Percentiles rank a stretch among this genome's conserved stretches.
phyloP scores from a whole-genome alignment of 257 asterid species.

The Lithospermum erythrorhizon region DNA sequence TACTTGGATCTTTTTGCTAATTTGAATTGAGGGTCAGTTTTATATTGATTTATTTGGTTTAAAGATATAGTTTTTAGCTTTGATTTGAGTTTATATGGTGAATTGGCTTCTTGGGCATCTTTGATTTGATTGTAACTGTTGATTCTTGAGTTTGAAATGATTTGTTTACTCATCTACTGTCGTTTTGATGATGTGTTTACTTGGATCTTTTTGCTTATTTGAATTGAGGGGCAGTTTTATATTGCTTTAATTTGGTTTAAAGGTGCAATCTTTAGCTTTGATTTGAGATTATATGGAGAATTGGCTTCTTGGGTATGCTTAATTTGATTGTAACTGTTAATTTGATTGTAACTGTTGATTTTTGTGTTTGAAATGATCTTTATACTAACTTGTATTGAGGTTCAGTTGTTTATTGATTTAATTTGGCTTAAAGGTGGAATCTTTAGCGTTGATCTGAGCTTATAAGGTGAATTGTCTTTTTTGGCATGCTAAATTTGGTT shows the following conservation, averaged over 20 bases:
- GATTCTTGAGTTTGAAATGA: not conserved
- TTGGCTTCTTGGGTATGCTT: not conserved
- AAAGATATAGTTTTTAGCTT: not conserved
- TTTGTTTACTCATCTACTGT: not conserved
- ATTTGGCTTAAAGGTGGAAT: not conserved
- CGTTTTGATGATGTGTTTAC: not conserved
- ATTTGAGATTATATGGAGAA: not conserved
- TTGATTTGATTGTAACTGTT: not conserved
- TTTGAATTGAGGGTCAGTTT: not conserved
- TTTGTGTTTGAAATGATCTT: not conserved
- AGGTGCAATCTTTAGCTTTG: not conserved
- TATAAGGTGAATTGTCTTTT: not conserved
- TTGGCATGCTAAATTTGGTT: slow-evolving; percentile 1
- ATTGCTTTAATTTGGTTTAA: not conserved
- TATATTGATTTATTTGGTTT: not conserved
- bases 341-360: not conserved
- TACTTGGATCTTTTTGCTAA: not conserved
- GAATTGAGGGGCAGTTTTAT: not conserved
- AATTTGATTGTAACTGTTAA: not conserved
- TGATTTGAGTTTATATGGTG: not conserved
- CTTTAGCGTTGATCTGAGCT: not conserved
- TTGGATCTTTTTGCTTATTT: not conserved
- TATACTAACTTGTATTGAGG: not conserved
- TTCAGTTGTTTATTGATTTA: not conserved
- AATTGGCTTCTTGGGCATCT: not conserved